Evolutionary conservation across 2,329 filamentous ascomycete genomes (phyloP), one percentile per base, ranked within the genome.

Genomic region (Ascocoryne sarcoides): DNA sequence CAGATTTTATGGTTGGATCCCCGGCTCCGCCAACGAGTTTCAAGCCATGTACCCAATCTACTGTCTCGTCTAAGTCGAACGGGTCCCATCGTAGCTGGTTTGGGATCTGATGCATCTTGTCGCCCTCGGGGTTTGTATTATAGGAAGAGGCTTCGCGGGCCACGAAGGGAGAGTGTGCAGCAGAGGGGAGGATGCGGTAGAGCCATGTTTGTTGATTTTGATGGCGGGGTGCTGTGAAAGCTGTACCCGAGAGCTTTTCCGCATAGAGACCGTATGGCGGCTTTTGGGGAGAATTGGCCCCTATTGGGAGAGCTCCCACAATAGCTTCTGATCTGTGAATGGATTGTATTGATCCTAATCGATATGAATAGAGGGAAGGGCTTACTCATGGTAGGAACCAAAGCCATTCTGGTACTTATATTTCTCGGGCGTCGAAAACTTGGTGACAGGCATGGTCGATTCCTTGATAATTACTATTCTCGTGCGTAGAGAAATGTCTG

Each of bases 61-160:
- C 76, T 3, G 68, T 70, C 58, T 82, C 70, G 47, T 85, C 78
- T 36, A 88, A 67, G 52, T 87, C 79, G 57, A 87, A 86, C 2
- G 68, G 55, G 57, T 63, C 79, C 85, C 85, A 92, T 50, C 84
- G 75, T 20, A 90, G 68, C 61, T 90, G 84, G 56, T 89, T 88
- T 4, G 85, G 85, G 37, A 88, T 82, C 52, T 85, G 79, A 52
- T 82, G 77, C 50, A 86, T 32, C 35, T 51, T 57, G 20, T 52
- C 36, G 9, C 50, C 50, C 29, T 56, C 53, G 37, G 58, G 43
- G 54, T 68, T 57, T 5, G 52, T 57, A 43, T 71, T 65, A 37
- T 69, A 69, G 5, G 68, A 64, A 14, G 60, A 59, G 5, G 60
- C 55, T 45, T 70, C 63, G 20, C 67, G 60, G 10, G 65, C 62